Percentiles rank a stretch among this genome's conserved stretches.
phyloP scores from a whole-genome alignment of 2,329 filamentous ascomycete genomes.

The Clonostachys chloroleuca region DNA sequence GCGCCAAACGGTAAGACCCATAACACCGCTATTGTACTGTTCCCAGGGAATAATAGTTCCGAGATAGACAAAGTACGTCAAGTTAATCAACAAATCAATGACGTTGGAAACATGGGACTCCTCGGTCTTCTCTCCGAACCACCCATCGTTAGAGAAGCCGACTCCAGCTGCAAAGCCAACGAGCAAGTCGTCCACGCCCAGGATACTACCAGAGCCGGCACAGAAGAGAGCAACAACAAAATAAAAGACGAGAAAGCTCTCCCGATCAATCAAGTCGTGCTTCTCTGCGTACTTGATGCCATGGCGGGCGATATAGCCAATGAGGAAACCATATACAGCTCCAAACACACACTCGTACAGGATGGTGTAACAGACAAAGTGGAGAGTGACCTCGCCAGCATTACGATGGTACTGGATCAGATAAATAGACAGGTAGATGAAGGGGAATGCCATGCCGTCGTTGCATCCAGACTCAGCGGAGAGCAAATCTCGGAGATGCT shows the following conservation, averaged over 20 bases:
- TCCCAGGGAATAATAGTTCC: slow-evolving; percentile 97
- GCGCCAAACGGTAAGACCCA: slow-evolving; percentile 82
- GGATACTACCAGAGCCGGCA: slow-evolving; percentile 84
- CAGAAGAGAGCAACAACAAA: slow-evolving; percentile 95
- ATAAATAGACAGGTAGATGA: slow-evolving; percentile 89
- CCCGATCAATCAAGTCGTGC: slow-evolving; percentile 82
- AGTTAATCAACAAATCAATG: slow-evolving; percentile 92
- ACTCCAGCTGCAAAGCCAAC: slow-evolving; percentile 94
- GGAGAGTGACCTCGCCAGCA: slow-evolving; percentile 64
- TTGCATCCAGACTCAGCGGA: slow-evolving; percentile 98
- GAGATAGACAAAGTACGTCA: slow-evolving; percentile 97
- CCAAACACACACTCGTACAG: slow-evolving; percentile 96
- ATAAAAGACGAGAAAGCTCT: slow-evolving; percentile 98
- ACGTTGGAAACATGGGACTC: slow-evolving; percentile 99
- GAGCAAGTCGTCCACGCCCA: slow-evolving; percentile 89
- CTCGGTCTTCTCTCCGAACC: slow-evolving; percentile 97
- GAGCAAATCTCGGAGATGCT: slow-evolving; percentile 90
- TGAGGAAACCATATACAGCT: slow-evolving; percentile 77
- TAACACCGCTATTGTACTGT: slow-evolving; percentile 70
- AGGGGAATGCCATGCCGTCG: slow-evolving; percentile 99
- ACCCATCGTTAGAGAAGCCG: slow-evolving; percentile 98
- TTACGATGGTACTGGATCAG: slow-evolving; percentile 76
- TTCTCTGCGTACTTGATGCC: slow-evolving; percentile 85
- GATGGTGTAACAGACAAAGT: slow-evolving; percentile 88
- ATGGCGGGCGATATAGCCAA: slow-evolving; percentile 88